phyloP scores from a whole-genome alignment of 495 filamentous ascomycete species.

The Tuber indicum region DNA sequence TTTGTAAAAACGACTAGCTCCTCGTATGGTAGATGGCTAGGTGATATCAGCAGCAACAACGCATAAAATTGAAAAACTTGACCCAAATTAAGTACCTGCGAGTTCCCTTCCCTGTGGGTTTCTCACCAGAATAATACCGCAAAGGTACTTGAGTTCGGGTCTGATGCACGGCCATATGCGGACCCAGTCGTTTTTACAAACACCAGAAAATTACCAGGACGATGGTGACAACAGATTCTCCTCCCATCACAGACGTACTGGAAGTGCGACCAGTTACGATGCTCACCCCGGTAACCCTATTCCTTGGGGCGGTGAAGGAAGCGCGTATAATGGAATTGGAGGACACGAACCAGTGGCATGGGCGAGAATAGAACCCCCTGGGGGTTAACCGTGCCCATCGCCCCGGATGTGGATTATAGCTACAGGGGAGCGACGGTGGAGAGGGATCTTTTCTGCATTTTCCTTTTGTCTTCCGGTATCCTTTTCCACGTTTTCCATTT shows the following conservation, averaged over 20 bases:
- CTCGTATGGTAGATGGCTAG: too few species aligned
- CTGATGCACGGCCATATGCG: slow-evolving; percentile 21
- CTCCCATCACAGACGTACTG: slow-evolving; percentile 20
- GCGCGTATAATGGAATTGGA: slow-evolving; percentile 34
- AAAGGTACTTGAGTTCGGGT: too few species aligned
- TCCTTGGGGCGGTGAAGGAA: slow-evolving; percentile 33
- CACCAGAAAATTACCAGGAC: slow-evolving; percentile 10
- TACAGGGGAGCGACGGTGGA: slow-evolving; percentile 20
- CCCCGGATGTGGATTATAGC: slow-evolving; percentile 25
- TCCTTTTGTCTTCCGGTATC: background rate
- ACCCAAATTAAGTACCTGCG: too few species aligned
- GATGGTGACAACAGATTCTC: slow-evolving; percentile 18
- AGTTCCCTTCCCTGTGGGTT: too few species aligned
- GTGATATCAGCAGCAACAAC: too few species aligned
- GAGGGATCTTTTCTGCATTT: background rate
- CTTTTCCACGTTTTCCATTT: background rate
- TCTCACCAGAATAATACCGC: too few species aligned
- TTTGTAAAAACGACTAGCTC: too few species aligned
- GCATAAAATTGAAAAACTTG: too few species aligned
- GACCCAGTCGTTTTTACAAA: too few species aligned
- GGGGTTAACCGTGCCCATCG: slow-evolving; percentile 30
- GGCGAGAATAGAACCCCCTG: background rate
- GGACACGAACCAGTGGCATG: slow-evolving; percentile 30
- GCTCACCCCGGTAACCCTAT: slow-evolving; percentile 36
- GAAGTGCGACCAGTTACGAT: slow-evolving; percentile 20